These are phyloP conservation scores for Colletotrichum sp. DNA, from an alignment of 2,329 filamentous ascomycete species.

Conservation along the genomic window DNA sequence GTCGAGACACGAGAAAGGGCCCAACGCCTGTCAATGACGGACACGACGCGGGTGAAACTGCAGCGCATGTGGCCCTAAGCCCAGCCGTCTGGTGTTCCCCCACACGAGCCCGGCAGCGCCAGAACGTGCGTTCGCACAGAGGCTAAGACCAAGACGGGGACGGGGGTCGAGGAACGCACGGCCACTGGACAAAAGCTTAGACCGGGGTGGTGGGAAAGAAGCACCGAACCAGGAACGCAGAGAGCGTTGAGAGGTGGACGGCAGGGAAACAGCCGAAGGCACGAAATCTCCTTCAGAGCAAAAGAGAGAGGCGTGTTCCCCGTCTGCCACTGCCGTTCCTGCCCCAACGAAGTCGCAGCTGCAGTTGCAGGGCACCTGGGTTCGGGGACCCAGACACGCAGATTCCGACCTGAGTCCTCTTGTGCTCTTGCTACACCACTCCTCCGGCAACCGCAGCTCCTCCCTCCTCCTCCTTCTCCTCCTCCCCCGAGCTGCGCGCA, in stretches of 20 bases:
- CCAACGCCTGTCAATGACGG: not conserved
- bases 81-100: slow-evolving; percentile 13
- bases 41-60: not conserved
- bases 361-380: not conserved
- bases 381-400: slow-evolving; percentile 8
- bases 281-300: not conserved
- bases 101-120: slow-evolving; percentile 15
- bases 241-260: slow-evolving; percentile 2
- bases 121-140: slow-evolving; percentile 17
- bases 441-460: not conserved
- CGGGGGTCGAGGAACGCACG: slow-evolving; percentile 9
- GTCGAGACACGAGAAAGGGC: not conserved
- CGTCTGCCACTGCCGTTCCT: not conserved
- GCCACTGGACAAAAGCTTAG: slow-evolving; percentile 16
- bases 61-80: not conserved
- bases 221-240: not conserved
- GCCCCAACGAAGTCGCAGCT: not conserved
- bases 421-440: not conserved
- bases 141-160: slow-evolving; percentile 1
- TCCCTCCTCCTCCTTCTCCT: not conserved
- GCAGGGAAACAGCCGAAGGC: slow-evolving; percentile 9
- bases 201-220: not conserved
- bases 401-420: not conserved
- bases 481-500: not conserved
- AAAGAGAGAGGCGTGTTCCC: not conserved